phyloP scores from a whole-genome alignment of 108 stramenopile species.

The Licmophora abbreviata region DNA sequence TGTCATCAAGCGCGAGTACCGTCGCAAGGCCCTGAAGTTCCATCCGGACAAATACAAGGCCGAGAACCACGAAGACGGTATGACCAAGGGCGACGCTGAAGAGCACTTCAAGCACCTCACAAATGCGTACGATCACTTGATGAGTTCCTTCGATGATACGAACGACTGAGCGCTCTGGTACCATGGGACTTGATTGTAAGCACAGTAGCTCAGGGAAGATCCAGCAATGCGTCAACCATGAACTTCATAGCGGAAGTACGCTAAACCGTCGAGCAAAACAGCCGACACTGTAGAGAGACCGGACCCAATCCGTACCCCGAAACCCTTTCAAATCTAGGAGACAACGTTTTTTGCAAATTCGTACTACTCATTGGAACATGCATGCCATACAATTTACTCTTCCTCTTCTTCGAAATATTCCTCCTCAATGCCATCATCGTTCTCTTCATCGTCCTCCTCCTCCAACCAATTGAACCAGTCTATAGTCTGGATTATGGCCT shows the following conservation, averaged over 20 bases:
- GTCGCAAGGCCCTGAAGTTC: conserved; percentile 15
- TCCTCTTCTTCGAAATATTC: conserved; percentile 24
- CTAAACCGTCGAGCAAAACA: too few species aligned
- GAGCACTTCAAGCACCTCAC: conserved; percentile 16
- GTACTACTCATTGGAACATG: too few species aligned
- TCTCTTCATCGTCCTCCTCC: conserved; percentile 77
- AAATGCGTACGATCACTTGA: conserved; percentile 18
- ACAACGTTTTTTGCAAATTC: too few species aligned
- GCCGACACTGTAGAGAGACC: too few species aligned
- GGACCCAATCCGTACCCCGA: too few species aligned
- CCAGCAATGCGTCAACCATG: too few species aligned
- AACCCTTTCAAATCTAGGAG: too few species aligned
- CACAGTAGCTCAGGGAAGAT: too few species aligned
- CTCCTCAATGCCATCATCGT: conserved; percentile 64
- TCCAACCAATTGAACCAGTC: conserved; percentile 87
- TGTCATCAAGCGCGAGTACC: conserved; percentile 16
- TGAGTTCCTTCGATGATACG: too few species aligned
- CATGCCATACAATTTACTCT: neutral
- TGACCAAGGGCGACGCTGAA: conserved; percentile 18
- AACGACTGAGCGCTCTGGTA: too few species aligned
- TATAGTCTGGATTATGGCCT: conserved; percentile 72
- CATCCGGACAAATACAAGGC: conserved; percentile 27
- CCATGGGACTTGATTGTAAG: too few species aligned
- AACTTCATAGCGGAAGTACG: too few species aligned
- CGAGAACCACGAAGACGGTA: conserved; percentile 9